Percentiles rank a stretch among this genome's conserved stretches.
Evolutionary conservation across 352 stramenopile species (phyloP).

Genomic region (Pythium grandisporangium): DNA sequence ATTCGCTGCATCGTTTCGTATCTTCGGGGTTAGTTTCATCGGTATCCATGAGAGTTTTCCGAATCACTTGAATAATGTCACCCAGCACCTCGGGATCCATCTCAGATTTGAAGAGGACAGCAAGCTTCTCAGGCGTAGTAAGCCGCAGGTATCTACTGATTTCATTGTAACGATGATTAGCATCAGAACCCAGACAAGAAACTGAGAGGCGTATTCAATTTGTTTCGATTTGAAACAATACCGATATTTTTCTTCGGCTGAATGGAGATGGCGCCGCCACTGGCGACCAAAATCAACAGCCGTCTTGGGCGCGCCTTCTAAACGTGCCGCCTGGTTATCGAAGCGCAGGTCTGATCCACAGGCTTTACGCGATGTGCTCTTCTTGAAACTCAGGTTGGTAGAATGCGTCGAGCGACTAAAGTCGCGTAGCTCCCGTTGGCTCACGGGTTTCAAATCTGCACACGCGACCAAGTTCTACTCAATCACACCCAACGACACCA

Average conservation of each 20-base stretch:
- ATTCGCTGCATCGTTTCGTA: conserved; percentile 13
- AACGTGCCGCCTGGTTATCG: conserved; percentile 7
- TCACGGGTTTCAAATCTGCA: conserved; percentile 76
- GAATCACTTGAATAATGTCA: conserved; percentile 47
- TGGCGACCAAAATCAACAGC: conserved; percentile 58
- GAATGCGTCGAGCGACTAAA: conserved; percentile 35
- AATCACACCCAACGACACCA: too few species aligned
- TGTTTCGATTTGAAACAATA: conserved; percentile 5
- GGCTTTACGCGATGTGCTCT: conserved; percentile 17
- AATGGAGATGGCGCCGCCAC: conserved; percentile 59
- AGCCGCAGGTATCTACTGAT: conserved; percentile 43
- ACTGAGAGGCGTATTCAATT: too few species aligned
- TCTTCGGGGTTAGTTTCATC: not conserved
- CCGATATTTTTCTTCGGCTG: conserved; percentile 40
- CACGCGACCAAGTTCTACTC: conserved; percentile 75
- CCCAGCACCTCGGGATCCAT: conserved; percentile 68
- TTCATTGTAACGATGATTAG: not conserved
- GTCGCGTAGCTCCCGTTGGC: conserved; percentile 52
- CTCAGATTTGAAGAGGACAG: conserved; percentile 48
- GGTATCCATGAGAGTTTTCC: conserved; percentile 14
- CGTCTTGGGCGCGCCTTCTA: conserved; percentile 23
- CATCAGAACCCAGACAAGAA: too few species aligned
- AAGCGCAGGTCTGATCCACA: conserved; percentile 15
- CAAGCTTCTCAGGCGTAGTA: conserved; percentile 33
- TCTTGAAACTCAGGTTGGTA: conserved; percentile 65